Conservation (phyloP, 2,329 filamentous ascomycete species). For the Arachnopeziza araneosa region DNA sequence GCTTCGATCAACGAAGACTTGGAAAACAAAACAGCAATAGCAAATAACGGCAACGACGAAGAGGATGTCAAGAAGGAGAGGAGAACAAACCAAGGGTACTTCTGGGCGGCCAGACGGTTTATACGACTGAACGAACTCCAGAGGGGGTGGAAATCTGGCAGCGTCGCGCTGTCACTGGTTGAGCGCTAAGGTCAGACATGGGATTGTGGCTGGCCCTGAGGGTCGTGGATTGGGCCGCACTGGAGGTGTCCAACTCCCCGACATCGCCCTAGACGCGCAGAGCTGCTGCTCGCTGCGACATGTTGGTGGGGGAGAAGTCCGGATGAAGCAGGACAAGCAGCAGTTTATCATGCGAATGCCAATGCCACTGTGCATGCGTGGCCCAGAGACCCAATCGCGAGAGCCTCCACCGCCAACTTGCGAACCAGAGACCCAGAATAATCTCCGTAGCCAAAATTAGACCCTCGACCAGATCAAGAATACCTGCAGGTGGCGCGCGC, state of each 20-base stretch:
- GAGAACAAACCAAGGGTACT: slow-evolving; percentile 5
- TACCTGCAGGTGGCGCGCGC: slow-evolving; percentile 17
- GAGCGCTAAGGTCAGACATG: slow-evolving; percentile 21
- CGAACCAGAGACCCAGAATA: slow-evolving; percentile 13
- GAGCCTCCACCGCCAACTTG: neutral
- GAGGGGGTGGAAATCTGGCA: neutral
- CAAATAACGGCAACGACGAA: slow-evolving; percentile 2
- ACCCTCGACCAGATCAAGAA: neutral
- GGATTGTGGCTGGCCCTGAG: slow-evolving; percentile 8
- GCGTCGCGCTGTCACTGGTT: slow-evolving; percentile 15
- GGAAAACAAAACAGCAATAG: slow-evolving; percentile 11
- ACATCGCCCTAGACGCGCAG: slow-evolving; percentile 6
- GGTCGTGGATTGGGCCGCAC: slow-evolving; percentile 11
- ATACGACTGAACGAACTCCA: slow-evolving; percentile 13
- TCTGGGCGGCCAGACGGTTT: slow-evolving; percentile 23
- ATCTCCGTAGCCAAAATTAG: slow-evolving; percentile 22
- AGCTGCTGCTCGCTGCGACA: slow-evolving; percentile 7
- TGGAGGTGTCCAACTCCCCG: slow-evolving; percentile 8
- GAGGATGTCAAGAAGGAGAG: slow-evolving; percentile 18
- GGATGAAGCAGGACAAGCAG: slow-evolving; percentile 8
- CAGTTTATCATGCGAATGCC: slow-evolving; percentile 16
- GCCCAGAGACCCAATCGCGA: slow-evolving; percentile 12
- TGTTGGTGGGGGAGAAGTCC: slow-evolving; percentile 2
- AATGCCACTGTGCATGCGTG: slow-evolving; percentile 4
- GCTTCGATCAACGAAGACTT: slow-evolving; percentile 35